Conservation (phyloP, 108 stramenopile species). For the Phaeodactylum tricornutum region DNA sequence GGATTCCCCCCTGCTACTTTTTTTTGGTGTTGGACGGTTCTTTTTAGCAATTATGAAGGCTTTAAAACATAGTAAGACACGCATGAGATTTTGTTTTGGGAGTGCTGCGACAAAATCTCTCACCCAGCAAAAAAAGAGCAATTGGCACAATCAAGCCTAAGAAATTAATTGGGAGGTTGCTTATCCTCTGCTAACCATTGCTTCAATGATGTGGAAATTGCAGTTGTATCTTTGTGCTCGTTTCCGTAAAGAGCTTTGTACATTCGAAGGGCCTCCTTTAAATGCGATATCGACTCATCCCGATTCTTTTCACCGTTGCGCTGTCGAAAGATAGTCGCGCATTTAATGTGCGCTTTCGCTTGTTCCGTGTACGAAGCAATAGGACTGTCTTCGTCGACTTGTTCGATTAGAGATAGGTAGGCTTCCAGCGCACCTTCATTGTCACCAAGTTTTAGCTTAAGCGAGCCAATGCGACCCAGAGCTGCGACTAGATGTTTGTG, state of each 20-base stretch:
- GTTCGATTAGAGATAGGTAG: constrained; percentile 49
- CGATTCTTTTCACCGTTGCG: constrained; percentile 49
- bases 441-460: constrained; percentile 72
- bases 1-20: too few species aligned
- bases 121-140: too few species aligned
- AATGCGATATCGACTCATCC: constrained; percentile 58
- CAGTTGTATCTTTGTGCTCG: constrained; percentile 75
- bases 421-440: constrained; percentile 68
- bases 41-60: too few species aligned
- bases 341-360: constrained; percentile 83
- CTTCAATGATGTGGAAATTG: constrained; percentile 69
- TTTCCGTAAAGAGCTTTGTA: constrained; percentile 74
- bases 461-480: constrained; percentile 71
- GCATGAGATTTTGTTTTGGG: too few species aligned
- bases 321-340: constrained; percentile 78
- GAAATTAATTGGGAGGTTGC: too few species aligned
- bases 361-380: constrained; percentile 66
- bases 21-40: too few species aligned
- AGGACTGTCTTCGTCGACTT: constrained; percentile 68
- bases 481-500: constrained; percentile 81
- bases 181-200: constrained; percentile 76
- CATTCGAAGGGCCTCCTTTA: constrained; percentile 78
- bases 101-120: too few species aligned
- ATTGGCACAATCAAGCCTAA: too few species aligned
- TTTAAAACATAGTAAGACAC: too few species aligned